phyloP scores from a whole-genome alignment of 1,139 yeast species.

The Pichia sp. region DNA sequence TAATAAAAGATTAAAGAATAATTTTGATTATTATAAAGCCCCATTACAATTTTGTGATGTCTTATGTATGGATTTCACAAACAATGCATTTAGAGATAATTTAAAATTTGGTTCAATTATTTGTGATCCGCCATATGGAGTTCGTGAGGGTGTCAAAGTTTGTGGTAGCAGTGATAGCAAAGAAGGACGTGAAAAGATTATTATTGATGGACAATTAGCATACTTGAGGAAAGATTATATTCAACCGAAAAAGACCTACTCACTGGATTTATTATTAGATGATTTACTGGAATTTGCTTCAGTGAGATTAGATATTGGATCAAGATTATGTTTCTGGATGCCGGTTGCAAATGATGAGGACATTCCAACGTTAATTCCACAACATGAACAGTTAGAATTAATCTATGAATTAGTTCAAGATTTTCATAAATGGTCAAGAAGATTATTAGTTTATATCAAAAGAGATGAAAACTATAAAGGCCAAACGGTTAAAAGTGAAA shows the following conservation, averaged over 20 bases:
- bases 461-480: conserved; percentile 57
- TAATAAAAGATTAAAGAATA: conserved; percentile 22
- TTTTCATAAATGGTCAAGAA: conserved; percentile 88
- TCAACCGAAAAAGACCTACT: conserved; percentile 89
- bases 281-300: conserved; percentile 74
- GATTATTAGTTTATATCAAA: conserved; percentile 74
- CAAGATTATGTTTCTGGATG: conserved; percentile 94
- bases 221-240: conserved; percentile 75
- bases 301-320: conserved; percentile 60
- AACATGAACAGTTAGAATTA: conserved; percentile 66
- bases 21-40: conserved; percentile 72
- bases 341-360: conserved; percentile 89
- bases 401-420: conserved; percentile 76
- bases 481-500: conserved; percentile 38
- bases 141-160: conserved; percentile 89
- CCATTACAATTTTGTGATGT: conserved; percentile 60
- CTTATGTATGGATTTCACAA: conserved; percentile 90
- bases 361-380: conserved; percentile 67
- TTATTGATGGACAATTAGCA: conserved; percentile 74
- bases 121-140: conserved; percentile 98
- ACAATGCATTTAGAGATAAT: conserved; percentile 65
- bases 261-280: conserved; percentile 65
- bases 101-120: conserved; percentile 71
- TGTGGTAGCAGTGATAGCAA: conserved; percentile 61
- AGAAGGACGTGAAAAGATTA: conserved; percentile 62